Evolutionary conservation across 108 stramenopile genomes (phyloP).

Genomic region (Skeletonema grethae): DNA sequence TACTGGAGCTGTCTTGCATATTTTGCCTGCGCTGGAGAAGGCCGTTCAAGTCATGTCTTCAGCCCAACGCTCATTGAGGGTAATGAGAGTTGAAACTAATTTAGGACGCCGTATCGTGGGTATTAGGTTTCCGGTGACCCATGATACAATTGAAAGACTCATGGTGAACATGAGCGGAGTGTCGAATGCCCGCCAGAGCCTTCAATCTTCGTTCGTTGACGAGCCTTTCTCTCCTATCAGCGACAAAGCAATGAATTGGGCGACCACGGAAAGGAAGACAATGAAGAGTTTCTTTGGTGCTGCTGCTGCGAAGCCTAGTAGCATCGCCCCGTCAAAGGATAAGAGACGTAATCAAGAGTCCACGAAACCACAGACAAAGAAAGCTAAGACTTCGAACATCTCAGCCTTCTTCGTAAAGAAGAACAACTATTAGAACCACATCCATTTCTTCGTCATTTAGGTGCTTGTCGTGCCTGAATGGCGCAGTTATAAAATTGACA

Average conservation of each 20-base stretch:
- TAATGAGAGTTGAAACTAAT: slow-evolving; percentile 48
- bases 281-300: slow-evolving; percentile 60
- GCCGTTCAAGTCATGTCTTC: slow-evolving; percentile 37
- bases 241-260: slow-evolving; percentile 41
- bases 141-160: slow-evolving; percentile 34
- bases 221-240: slow-evolving; percentile 43
- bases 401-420: slow-evolving; percentile 23
- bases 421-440: background rate
- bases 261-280: slow-evolving; percentile 56
- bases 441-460: background rate
- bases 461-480: background rate
- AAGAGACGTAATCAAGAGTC: slow-evolving; percentile 15
- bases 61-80: slow-evolving; percentile 48
- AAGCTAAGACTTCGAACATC: slow-evolving; percentile 6
- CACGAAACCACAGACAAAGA: background rate
- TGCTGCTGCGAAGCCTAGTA: slow-evolving; percentile 2
- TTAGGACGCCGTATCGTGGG: slow-evolving; percentile 50
- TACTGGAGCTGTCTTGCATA: slow-evolving; percentile 60
- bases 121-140: slow-evolving; percentile 56
- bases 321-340: background rate
- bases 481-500: background rate
- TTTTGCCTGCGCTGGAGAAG: slow-evolving; percentile 59
- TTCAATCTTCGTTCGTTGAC: slow-evolving; percentile 31
- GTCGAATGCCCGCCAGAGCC: slow-evolving; percentile 11
- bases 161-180: slow-evolving; percentile 33